phyloP scores from a whole-genome alignment of 2,329 filamentous ascomycete genomes.

The Talaromyces islandicus region DNA sequence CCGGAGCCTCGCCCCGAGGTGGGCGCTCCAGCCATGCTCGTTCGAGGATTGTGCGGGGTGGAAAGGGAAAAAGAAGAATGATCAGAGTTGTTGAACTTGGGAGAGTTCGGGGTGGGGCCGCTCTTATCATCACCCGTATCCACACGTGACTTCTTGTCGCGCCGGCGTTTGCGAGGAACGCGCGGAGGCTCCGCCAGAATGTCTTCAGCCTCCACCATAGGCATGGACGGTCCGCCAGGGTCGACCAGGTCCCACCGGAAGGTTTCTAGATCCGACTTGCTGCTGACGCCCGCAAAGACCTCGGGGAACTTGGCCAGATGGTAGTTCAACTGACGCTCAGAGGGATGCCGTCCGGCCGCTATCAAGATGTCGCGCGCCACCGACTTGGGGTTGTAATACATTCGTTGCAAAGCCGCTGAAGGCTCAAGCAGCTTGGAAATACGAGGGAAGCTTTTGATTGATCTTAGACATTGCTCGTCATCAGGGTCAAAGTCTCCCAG shows the following conservation, averaged over 20 bases:
- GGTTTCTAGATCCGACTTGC: constrained; percentile 49
- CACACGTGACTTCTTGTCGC: constrained; percentile 5
- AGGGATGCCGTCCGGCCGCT: constrained; percentile 56
- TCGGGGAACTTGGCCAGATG: constrained; percentile 49
- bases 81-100: not conserved
- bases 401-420: constrained; percentile 36
- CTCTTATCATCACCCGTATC: not conserved
- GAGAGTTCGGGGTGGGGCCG: constrained; percentile 4
- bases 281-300: constrained; percentile 38
- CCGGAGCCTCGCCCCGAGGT: constrained; percentile 6
- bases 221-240: constrained; percentile 42
- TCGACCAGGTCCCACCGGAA: constrained; percentile 59
- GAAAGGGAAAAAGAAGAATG: constrained; percentile 1
- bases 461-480: constrained; percentile 1
- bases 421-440: constrained; percentile 41
- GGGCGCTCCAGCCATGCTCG: constrained; percentile 8
- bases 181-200: constrained; percentile 17
- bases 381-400: constrained; percentile 54
- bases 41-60: constrained; percentile 1
- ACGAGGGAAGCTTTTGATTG: constrained; percentile 24
- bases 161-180: constrained; percentile 10
- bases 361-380: constrained; percentile 60
- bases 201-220: constrained; percentile 20
- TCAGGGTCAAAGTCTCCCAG: constrained; percentile 6
- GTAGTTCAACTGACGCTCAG: constrained; percentile 52